These are phyloP conservation scores for Rhododendron griersonianum DNA, from an alignment of 148 eudicot species.

Conservation along the genomic window DNA sequence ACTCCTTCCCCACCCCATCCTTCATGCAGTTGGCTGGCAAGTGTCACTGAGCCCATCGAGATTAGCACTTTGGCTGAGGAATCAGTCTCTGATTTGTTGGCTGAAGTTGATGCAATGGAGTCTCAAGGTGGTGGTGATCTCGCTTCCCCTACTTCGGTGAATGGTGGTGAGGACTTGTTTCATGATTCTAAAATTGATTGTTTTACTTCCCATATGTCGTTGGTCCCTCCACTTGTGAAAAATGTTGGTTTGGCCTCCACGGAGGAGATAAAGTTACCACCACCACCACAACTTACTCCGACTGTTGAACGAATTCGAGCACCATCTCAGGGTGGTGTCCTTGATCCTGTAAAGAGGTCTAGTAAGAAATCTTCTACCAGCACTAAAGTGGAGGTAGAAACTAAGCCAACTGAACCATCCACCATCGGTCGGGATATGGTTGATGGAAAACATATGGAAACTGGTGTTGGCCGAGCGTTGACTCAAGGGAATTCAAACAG, in stretches of 20 bases:
- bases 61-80: conserved; percentile 85
- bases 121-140: conserved; percentile 49
- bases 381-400: conserved; percentile 32
- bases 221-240: conserved; percentile 50
- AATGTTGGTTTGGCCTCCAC: conserved; percentile 50
- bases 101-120: conserved; percentile 98
- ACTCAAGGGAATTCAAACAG: conserved; percentile 36
- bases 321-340: conserved; percentile 25
- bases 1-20: conserved; percentile 33
- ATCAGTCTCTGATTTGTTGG: conserved; percentile 83
- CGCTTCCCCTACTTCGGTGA: conserved; percentile 59
- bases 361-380: conserved; percentile 35
- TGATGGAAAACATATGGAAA: conserved; percentile 11
- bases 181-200: conserved; percentile 53
- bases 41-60: conserved; percentile 58
- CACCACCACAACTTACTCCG: conserved; percentile 25
- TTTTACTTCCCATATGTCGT: conserved; percentile 60
- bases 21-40: conserved; percentile 51
- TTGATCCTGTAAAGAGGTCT: conserved; percentile 32
- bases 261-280: conserved; percentile 35
- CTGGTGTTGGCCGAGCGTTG: conserved; percentile 31
- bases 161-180: conserved; percentile 56
- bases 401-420: conserved; percentile 21
- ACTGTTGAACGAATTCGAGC: conserved; percentile 22
- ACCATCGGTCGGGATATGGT: conserved; percentile 17